A percentile compares a stretch with the other conserved stretches of the same genome.
These are phyloP conservation scores for Agaricus bisporus DNA, from an alignment of 768 basidiomycete species.

Conservation along the genomic window DNA sequence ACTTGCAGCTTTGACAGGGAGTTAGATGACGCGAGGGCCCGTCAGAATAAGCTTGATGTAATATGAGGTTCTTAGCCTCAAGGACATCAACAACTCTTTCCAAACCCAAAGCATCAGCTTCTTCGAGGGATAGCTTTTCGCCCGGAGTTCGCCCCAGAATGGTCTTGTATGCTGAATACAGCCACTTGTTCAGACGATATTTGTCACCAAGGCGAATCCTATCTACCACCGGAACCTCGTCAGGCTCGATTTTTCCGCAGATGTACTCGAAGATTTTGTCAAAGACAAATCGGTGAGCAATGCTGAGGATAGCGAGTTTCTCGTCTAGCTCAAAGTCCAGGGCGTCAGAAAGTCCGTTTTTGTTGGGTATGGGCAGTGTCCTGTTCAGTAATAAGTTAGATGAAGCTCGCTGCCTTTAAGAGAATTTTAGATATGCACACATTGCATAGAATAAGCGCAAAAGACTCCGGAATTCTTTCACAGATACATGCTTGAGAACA, in stretches of 20 bases:
- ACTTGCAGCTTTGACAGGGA: too few relatives aligned
- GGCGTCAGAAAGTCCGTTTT: background rate
- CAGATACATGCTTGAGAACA: constrained; percentile 24
- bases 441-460: too few relatives aligned
- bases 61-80: too few relatives aligned
- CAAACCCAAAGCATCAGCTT: constrained; percentile 23
- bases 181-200: constrained; percentile 32
- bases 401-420: too few relatives aligned
- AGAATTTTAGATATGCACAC: too few relatives aligned
- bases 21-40: too few relatives aligned
- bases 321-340: constrained; percentile 13
- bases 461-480: constrained; percentile 17
- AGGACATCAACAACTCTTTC: background rate
- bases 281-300: constrained; percentile 34
- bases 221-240: constrained; percentile 20
- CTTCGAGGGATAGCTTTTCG: constrained; percentile 23
- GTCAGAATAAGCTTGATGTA: too few relatives aligned
- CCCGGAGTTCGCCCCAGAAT: constrained; percentile 23
- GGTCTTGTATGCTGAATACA: constrained; percentile 28
- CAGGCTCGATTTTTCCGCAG: constrained; percentile 18
- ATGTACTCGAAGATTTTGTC: constrained; percentile 29
- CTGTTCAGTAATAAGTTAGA: constrained; percentile 16
- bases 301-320: constrained; percentile 33
- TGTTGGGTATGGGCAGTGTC: background rate
- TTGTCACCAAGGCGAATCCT: constrained; percentile 31